Evolutionary conservation across 2,329 filamentous ascomycete genomes (phyloP).

Genomic region (Botrytis porri): DNA sequence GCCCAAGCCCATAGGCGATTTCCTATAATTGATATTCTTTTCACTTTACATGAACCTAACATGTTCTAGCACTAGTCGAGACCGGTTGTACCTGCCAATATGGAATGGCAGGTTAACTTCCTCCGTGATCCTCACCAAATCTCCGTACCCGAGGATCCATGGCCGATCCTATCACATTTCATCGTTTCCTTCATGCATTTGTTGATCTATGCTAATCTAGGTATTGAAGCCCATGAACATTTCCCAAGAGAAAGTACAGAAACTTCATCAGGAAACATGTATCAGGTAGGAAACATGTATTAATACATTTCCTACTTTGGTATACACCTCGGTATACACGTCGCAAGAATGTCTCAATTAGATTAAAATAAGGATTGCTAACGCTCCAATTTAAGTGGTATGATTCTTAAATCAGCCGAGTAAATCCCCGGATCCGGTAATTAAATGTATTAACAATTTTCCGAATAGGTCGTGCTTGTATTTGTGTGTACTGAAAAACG

Average conservation of each 20-base stretch:
- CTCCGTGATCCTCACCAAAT: background rate
- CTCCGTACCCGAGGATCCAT: background rate
- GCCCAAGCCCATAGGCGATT: background rate
- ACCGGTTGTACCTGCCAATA: background rate
- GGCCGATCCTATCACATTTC: background rate
- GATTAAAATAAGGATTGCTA: background rate
- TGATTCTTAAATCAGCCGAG: background rate
- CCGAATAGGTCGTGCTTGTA: background rate
- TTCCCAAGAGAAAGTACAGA: background rate
- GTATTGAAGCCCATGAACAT: too few species aligned
- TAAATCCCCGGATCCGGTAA: background rate
- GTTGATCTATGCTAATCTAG: background rate
- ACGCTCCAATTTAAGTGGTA: constrained; percentile 3
- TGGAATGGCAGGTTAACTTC: background rate
- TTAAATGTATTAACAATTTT: background rate
- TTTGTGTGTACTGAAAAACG: background rate
- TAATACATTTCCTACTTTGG: background rate
- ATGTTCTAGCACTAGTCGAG: background rate
- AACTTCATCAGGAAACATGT: background rate
- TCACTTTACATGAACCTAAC: background rate
- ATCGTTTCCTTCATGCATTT: background rate
- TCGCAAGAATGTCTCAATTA: background rate
- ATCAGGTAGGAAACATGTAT: background rate
- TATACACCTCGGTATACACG: background rate
- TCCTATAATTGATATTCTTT: background rate